phyloP scores from a whole-genome alignment of 352 stramenopile genomes.

The Pythium grandisporangium region DNA sequence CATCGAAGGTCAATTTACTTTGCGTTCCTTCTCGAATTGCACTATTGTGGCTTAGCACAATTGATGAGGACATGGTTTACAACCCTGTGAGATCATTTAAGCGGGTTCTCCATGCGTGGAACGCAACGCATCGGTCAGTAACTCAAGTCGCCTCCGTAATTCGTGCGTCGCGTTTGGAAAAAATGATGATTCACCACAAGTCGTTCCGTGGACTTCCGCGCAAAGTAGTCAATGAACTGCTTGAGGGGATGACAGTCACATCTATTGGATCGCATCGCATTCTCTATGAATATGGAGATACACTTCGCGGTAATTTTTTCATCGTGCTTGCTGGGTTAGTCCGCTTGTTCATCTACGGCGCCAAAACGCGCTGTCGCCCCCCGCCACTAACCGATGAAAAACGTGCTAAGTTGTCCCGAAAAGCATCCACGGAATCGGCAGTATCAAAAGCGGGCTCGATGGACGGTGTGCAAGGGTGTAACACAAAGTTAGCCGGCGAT shows the following conservation, averaged over 20 bases:
- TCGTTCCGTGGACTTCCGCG: slow-evolving; percentile 8
- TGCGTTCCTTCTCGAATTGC: slow-evolving; percentile 18
- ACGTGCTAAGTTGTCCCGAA: slow-evolving; percentile 9
- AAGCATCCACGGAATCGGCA: slow-evolving; percentile 1
- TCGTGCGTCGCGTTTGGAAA: too few relatives aligned
- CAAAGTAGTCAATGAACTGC: neutral
- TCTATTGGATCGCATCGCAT: slow-evolving; percentile 5
- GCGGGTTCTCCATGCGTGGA: slow-evolving; percentile 12
- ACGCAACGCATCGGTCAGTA: neutral
- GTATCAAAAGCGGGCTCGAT: too few relatives aligned
- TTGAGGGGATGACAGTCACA: slow-evolving; percentile 12
- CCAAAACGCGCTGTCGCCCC: slow-evolving; percentile 2
- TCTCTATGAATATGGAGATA: slow-evolving; percentile 11
- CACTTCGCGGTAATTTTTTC: neutral
- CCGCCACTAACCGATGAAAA: slow-evolving; percentile 11
- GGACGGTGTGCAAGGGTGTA: too few relatives aligned
- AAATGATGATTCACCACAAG: neutral
- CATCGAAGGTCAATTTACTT: slow-evolving; percentile 15
- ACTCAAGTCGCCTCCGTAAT: neutral
- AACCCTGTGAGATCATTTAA: slow-evolving; percentile 27
- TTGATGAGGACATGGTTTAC: slow-evolving; percentile 29
- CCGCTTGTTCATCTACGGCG: slow-evolving; percentile 10
- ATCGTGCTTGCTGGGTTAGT: slow-evolving; percentile 11
- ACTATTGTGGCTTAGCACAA: slow-evolving; percentile 12
- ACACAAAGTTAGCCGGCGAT: slow-evolving; percentile 18